Evolutionary conservation across 345 rosid genomes (phyloP).

Genomic region (Noccaea caerulescens): DNA sequence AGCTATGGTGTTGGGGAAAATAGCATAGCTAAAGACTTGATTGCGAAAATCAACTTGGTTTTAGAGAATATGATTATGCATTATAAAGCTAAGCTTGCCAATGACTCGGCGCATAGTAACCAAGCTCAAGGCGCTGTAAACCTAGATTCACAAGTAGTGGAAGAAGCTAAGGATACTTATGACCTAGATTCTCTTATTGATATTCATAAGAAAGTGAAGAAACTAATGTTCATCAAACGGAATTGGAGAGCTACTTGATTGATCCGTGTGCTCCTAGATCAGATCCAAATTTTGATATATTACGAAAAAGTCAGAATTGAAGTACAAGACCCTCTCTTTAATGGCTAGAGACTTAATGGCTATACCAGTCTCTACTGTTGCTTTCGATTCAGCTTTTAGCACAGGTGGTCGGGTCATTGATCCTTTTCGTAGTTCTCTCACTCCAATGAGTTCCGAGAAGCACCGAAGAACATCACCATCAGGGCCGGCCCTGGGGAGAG

Average conservation of each 20-base stretch:
- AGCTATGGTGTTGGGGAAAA: neutral
- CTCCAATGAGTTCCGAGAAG: no score
- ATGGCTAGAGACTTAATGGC: conserved; percentile 1
- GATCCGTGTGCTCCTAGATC: neutral
- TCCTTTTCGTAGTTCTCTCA: conserved; percentile 1
- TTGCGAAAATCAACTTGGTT: neutral
- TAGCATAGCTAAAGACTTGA: neutral
- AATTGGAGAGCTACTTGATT: neutral
- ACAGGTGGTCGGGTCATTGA: neutral
- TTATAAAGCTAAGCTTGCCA: no score
- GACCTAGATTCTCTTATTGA: neutral
- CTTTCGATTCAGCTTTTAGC: neutral
- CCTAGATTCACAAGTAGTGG: no score
- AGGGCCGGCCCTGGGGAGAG: no score
- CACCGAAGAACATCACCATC: no score
- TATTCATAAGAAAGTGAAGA: neutral
- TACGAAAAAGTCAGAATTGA: neutral
- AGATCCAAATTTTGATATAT: neutral
- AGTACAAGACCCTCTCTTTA: neutral
- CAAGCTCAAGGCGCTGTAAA: no score
- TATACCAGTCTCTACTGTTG: neutral
- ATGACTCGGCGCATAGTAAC: no score
- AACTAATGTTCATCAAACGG: neutral
- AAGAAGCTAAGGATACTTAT: neutral
- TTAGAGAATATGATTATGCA: neutral